Base-by-base conservation (phyloP, 352 stramenopile genomes). In the Phytophthora niederhauseri region DNA sequence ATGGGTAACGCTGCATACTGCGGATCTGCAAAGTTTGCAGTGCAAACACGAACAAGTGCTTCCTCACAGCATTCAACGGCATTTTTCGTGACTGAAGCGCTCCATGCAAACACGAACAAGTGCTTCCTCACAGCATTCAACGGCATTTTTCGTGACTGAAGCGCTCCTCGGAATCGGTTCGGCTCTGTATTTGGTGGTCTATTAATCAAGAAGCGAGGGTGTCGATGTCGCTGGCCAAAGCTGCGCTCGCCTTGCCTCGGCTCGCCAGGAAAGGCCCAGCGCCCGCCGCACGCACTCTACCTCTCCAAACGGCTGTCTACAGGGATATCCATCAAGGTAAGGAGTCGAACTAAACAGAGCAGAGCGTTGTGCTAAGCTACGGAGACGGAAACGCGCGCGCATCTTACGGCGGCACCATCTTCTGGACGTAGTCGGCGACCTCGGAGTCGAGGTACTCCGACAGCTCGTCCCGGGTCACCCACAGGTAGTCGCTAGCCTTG, bases 381-480 rank as follows among this genome's bases (percentile, higher is more conserved):
- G 46, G 6, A 19, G 38, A 66, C 3, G 24, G 45, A 55, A 17
- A 41, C 34, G 34, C 6, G n/a, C 14, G 20, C 14, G 36, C 31
- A 6, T 20, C 41, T 73, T 75, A 83, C 46, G 76, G 66, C n/a
- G 88, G 88, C 71, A 94, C 83, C 64, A 95, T 89, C 83, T 95
- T 94, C 49, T 77, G 81, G 66, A 94, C 65, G 76, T 91, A 92
- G 26, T 85, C 73, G 24, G 80, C 85, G 36, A 91, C 79, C 54
- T 91, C 82, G 3, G 75, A 55, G 26, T 85, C 80, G 28, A 95
- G 76, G 70, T 95, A 95, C 76, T 95, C 88, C 38, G 72, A 68
- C 54, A 95, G 68, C 62, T 95, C 85, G 17, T 79, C 64, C 50
- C 85, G 78, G 48, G 88, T 95, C 66, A 93, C 88, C 88, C 88